Conservation (phyloP, 2,329 filamentous ascomycete genomes). For the Venturia carpophila region DNA sequence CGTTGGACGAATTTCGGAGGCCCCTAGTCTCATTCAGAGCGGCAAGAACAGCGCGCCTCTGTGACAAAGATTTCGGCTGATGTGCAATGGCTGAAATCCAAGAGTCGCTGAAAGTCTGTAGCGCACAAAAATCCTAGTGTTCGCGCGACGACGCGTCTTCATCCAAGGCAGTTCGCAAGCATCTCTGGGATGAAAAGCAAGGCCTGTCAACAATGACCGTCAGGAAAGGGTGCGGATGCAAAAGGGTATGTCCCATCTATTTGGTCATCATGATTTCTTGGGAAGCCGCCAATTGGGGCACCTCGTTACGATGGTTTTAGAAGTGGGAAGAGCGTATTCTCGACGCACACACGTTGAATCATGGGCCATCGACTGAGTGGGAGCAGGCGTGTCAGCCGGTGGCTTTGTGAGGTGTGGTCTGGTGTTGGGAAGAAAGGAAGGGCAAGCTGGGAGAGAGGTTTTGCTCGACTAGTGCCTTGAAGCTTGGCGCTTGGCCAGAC, state of each 20-base stretch:
- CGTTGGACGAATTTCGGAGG: not conserved
- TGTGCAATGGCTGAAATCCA: not conserved
- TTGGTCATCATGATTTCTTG: conserved; percentile 64
- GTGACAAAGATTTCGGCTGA: not conserved
- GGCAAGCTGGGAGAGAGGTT: conserved; percentile 20
- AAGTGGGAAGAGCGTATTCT: conserved; percentile 58
- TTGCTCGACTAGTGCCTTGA: not conserved
- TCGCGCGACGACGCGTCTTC: not conserved
- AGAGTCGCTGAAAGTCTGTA: not conserved
- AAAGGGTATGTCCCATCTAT: conserved; percentile 49
- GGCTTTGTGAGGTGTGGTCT: conserved; percentile 63
- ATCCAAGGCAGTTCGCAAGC: not conserved
- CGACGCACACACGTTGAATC: conserved; percentile 49
- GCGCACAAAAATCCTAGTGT: not conserved
- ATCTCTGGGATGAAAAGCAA: not conserved
- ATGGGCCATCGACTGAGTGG: conserved; percentile 34
- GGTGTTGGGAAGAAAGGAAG: conserved; percentile 37
- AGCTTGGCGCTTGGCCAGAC: not conserved
- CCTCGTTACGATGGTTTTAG: conserved; percentile 80
- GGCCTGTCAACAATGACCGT: conserved; percentile 20
- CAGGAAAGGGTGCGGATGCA: conserved; percentile 2
- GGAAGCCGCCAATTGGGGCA: conserved; percentile 47
- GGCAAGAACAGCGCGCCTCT: not conserved
- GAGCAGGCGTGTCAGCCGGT: conserved; percentile 46
- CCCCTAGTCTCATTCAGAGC: not conserved